Evolutionary conservation across 768 basidiomycete genomes (phyloP).

Genomic region (Podaxis sp.): DNA sequence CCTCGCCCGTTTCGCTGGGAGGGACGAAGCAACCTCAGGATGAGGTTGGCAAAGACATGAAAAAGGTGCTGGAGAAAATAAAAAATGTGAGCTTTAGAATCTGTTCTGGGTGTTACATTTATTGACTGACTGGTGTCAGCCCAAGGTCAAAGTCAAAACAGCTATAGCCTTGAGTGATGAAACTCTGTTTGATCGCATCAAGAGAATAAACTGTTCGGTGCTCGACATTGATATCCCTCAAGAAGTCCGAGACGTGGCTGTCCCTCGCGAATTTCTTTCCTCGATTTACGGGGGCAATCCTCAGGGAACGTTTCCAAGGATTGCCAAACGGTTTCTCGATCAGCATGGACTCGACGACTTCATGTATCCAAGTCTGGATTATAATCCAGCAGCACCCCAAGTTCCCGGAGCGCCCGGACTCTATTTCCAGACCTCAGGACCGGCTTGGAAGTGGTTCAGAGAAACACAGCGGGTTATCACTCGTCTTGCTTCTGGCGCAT

Average conservation of each 20-base stretch:
- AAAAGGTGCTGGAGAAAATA: background rate
- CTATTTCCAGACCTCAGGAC: slow-evolving; percentile 14
- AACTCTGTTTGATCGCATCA: background rate
- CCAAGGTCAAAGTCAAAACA: background rate
- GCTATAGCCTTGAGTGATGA: background rate
- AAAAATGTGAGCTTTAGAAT: background rate
- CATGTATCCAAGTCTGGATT: slow-evolving; percentile 22
- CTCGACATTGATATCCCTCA: background rate
- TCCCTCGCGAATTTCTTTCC: slow-evolving; percentile 19
- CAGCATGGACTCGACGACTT: slow-evolving; percentile 24
- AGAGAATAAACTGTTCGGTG: background rate
- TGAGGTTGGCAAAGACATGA: background rate
- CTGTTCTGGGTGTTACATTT: background rate
- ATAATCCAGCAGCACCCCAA: slow-evolving; percentile 20
- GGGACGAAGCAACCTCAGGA: background rate
- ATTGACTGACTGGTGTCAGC: background rate
- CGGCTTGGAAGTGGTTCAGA: background rate
- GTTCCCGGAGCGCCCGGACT: slow-evolving; percentile 27
- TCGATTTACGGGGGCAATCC: slow-evolving; percentile 20
- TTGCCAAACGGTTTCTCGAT: slow-evolving; percentile 14
- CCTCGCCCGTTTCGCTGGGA: background rate
- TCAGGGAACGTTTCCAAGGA: slow-evolving; percentile 14
- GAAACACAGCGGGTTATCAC: slow-evolving; percentile 23
- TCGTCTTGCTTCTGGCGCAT: slow-evolving; percentile 22
- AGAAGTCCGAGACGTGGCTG: slow-evolving; percentile 4